phyloP scores from a whole-genome alignment of 768 basidiomycete genomes.

The Lactifluus rugatus region DNA sequence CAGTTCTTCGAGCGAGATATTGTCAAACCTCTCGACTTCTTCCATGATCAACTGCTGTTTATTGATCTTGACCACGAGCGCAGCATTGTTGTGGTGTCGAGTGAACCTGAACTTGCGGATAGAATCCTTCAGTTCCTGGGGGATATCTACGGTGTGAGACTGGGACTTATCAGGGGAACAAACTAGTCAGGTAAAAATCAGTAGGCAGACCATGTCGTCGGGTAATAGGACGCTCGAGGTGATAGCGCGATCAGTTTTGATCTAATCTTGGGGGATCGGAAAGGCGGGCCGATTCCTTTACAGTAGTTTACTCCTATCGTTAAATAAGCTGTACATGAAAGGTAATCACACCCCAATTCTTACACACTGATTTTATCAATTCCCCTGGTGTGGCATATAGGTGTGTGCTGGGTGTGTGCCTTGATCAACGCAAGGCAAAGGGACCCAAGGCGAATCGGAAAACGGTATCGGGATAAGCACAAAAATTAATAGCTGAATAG shows the following conservation, averaged over 20 bases:
- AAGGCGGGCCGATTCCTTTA: not conserved
- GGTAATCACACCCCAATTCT: too few relatives aligned
- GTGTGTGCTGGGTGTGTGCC: not conserved
- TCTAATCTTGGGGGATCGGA: not conserved
- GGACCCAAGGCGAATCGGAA: not conserved
- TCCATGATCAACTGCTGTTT: constrained; percentile 73
- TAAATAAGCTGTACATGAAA: too few relatives aligned
- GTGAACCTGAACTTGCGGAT: constrained; percentile 78
- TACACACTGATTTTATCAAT: not conserved
- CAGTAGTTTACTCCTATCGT: too few relatives aligned
- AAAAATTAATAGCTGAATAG: not conserved
- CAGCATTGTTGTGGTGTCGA: constrained; percentile 58
- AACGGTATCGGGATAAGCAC: not conserved
- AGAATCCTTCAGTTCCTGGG: constrained; percentile 61
- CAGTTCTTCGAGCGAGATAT: constrained; percentile 72
- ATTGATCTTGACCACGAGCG: constrained; percentile 85
- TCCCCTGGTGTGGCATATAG: too few relatives aligned
- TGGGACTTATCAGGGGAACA: constrained; percentile 22
- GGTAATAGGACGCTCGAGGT: not conserved
- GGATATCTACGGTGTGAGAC: constrained; percentile 80
- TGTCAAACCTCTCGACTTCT: constrained; percentile 70
- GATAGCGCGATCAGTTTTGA: not conserved
- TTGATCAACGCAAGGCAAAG: not conserved
- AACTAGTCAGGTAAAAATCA: not conserved
- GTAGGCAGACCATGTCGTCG: constrained; percentile 12